A percentile compares a stretch with the other conserved stretches of the same genome.
These are phyloP conservation scores for Rhinocladiella similis DNA, from an alignment of 2,329 filamentous ascomycete genomes.

Conservation along the genomic window DNA sequence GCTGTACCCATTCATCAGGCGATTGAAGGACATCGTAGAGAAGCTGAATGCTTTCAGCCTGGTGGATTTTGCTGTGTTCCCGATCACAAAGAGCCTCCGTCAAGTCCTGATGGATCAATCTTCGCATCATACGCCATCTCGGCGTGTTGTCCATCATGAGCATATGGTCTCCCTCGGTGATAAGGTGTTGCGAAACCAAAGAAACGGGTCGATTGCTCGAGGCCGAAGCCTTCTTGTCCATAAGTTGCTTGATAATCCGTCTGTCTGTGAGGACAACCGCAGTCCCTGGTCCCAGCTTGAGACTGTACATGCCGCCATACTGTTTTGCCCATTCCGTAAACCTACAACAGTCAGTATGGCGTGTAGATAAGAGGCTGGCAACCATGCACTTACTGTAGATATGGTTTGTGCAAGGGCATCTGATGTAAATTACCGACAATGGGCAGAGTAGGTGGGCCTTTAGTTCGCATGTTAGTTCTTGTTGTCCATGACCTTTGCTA, in stretches of 20 bases:
- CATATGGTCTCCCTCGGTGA: constrained; percentile 17
- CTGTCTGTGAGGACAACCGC: constrained; percentile 43
- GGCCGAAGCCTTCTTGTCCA: constrained; percentile 46
- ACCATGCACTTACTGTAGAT: constrained; percentile 29
- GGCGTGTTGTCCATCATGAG: constrained; percentile 19
- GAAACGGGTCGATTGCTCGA: constrained; percentile 43
- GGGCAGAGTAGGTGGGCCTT: constrained; percentile 43
- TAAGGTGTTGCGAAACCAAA: constrained; percentile 16
- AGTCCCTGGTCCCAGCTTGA: constrained; percentile 44
- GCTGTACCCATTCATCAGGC: constrained; percentile 10
- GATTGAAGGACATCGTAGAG: constrained; percentile 15
- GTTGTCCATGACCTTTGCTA: neutral
- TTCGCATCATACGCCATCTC: constrained; percentile 31
- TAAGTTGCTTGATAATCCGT: constrained; percentile 40
- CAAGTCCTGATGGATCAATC: constrained; percentile 45
- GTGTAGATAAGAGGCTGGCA: neutral
- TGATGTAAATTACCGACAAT: constrained; percentile 51
- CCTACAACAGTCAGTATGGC: constrained; percentile 25
- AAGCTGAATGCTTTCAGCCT: constrained; percentile 22
- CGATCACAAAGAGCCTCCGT: constrained; percentile 46
- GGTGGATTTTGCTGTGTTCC: constrained; percentile 13
- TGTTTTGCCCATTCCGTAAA: constrained; percentile 45
- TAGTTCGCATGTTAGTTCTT: constrained; percentile 27
- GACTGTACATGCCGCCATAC: constrained; percentile 44
- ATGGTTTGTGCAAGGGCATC: constrained; percentile 35